These are phyloP conservation scores for Mycena floridula DNA, from an alignment of 768 basidiomycete genomes.

Conservation along the genomic window DNA sequence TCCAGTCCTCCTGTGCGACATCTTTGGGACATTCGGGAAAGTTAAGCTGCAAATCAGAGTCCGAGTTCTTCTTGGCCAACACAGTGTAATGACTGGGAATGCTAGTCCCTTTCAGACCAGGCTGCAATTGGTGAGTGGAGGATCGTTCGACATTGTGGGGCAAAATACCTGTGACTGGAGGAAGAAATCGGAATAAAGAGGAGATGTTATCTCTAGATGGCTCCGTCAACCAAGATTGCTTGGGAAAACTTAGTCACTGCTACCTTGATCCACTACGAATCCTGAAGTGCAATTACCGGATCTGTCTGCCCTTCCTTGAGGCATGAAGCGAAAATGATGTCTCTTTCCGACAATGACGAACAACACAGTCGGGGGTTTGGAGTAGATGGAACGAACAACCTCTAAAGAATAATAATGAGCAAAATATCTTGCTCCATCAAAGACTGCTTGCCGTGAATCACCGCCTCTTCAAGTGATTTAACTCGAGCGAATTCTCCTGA, in stretches of 20 bases:
- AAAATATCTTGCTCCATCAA: too few species aligned
- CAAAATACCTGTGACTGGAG: slow-evolving; percentile 40
- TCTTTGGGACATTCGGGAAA: too few species aligned
- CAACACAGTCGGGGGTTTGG: slow-evolving; percentile 42
- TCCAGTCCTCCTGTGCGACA: too few species aligned
- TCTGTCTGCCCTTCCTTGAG: slow-evolving; percentile 29
- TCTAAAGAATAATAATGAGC: too few species aligned
- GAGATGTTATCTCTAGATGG: slow-evolving; percentile 45
- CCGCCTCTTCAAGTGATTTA: slow-evolving; percentile 11
- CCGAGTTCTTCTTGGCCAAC: slow-evolving; percentile 24
- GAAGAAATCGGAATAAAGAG: slow-evolving; percentile 56
- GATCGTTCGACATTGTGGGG: too few species aligned
- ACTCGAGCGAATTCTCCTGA: slow-evolving; percentile 24
- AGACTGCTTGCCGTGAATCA: slow-evolving; percentile 11
- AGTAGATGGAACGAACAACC: too few species aligned
- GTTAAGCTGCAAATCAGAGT: too few species aligned
- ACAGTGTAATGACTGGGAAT: slow-evolving; percentile 55
- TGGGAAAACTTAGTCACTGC: too few species aligned
- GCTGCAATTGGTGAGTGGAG: too few species aligned
- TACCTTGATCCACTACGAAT: slow-evolving; percentile 49
- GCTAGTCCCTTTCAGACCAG: slow-evolving; percentile 37
- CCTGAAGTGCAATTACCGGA: slow-evolving; percentile 59
- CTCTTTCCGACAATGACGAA: slow-evolving; percentile 58
- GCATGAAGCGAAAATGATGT: slow-evolving; percentile 53
- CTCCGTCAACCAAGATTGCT: not conserved